Percentiles rank a stretch among this genome's conserved stretches.
Evolutionary conservation across 2,329 filamentous ascomycete genomes (phyloP).

Genomic region (Cercospora zeae-maydis): DNA sequence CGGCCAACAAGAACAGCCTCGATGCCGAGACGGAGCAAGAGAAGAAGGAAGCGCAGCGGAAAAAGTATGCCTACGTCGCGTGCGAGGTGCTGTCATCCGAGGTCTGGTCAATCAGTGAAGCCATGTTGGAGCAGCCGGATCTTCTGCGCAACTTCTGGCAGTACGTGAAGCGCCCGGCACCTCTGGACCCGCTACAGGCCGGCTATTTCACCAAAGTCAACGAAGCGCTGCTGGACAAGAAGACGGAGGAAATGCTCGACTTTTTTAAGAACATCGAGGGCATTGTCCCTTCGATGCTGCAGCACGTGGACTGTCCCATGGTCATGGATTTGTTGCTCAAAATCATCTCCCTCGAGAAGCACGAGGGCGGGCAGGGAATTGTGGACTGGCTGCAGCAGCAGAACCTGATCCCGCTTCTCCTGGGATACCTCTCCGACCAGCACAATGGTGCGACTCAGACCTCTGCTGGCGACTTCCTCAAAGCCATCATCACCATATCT

Average conservation of each 20-base stretch:
- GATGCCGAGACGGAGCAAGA: slow-evolving; percentile 54
- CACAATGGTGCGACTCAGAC: slow-evolving; percentile 90
- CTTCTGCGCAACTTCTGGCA: slow-evolving; percentile 84
- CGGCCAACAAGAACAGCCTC: slow-evolving; percentile 40
- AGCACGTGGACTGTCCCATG: slow-evolving; percentile 95
- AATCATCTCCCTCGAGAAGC: slow-evolving; percentile 93
- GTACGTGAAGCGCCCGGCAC: slow-evolving; percentile 78
- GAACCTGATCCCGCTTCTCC: slow-evolving; percentile 77
- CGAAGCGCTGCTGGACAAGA: slow-evolving; percentile 94
- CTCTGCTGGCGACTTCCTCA: slow-evolving; percentile 93
- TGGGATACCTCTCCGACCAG: slow-evolving; percentile 81
- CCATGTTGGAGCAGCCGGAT: slow-evolving; percentile 77
- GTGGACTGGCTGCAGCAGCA: slow-evolving; percentile 95
- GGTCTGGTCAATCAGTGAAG: slow-evolving; percentile 94
- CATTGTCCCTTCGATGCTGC: slow-evolving; percentile 78
- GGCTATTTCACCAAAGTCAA: slow-evolving; percentile 99
- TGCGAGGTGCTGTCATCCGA: slow-evolving; percentile 93
- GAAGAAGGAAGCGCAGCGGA: slow-evolving; percentile 82
- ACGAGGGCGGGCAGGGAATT: slow-evolving; percentile 84
- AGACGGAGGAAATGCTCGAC: slow-evolving; percentile 93
- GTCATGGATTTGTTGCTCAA: slow-evolving; percentile 96
- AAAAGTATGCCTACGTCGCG: slow-evolving; percentile 89
- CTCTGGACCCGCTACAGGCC: slow-evolving; percentile 87
- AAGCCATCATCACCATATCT: slow-evolving; percentile 97
- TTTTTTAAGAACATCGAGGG: slow-evolving; percentile 81